These are phyloP conservation scores for Quercus tomentella DNA, from an alignment of 331 rosid genomes.

Conservation along the genomic window DNA sequence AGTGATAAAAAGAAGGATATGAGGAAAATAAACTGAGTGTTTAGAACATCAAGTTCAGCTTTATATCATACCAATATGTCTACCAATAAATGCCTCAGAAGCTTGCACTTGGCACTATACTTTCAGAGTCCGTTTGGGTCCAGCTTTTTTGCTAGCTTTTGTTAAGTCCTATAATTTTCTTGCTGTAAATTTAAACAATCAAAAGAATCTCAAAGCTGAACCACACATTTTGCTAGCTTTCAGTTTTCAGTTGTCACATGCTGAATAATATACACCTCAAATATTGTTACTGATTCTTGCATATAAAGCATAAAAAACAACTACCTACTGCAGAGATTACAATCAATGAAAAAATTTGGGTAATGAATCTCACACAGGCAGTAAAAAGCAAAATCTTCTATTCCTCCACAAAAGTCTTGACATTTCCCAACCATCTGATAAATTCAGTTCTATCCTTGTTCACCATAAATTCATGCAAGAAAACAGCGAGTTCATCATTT, in stretches of 20 bases:
- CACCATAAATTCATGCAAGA: conserved; percentile 75
- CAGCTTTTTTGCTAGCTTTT: not conserved
- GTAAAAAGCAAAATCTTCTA: conserved; percentile 21
- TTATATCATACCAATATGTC: not conserved
- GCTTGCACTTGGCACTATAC: not conserved
- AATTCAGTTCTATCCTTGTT: conserved; percentile 86
- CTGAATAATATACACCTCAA: conserved; percentile 2
- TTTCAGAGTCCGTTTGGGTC: not conserved
- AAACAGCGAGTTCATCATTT: conserved; percentile 55
- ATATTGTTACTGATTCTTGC: not conserved
- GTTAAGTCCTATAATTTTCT: not conserved
- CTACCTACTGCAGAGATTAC: not conserved
- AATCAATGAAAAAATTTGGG: conserved; percentile 4
- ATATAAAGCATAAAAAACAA: conserved; percentile 3
- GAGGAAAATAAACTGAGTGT: not conserved
- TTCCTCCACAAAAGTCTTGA: conserved; percentile 53
- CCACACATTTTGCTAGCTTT: not conserved
- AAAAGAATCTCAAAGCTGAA: not conserved
- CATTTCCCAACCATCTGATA: conserved; percentile 55
- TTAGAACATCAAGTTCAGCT: not conserved
- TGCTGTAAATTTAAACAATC: not conserved
- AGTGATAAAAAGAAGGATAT: not conserved
- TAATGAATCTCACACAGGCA: not conserved
- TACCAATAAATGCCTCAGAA: not conserved
- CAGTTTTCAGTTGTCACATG: not conserved